Conservation (phyloP, 768 basidiomycete genomes). For the Tulasnella sp. region DNA sequence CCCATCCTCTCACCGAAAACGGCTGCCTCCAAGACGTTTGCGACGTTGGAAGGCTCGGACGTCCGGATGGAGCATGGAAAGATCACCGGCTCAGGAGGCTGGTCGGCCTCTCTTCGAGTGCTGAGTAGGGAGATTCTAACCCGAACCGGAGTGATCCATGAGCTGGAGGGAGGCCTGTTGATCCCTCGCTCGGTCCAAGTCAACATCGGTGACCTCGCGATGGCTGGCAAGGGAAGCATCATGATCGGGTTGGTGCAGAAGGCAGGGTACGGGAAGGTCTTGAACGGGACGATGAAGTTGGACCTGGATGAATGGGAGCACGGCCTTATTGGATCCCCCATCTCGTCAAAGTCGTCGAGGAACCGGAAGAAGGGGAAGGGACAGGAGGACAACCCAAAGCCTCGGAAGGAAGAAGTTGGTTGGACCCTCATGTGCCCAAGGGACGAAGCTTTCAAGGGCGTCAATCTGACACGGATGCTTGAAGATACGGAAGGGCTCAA, state of each 20-base stretch:
- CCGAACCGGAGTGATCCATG: slow-evolving; percentile 85
- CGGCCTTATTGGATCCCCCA: not conserved
- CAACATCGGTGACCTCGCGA: slow-evolving; percentile 83
- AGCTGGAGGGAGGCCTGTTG: slow-evolving; percentile 68
- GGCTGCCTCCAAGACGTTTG: slow-evolving; percentile 67
- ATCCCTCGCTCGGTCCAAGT: slow-evolving; percentile 85
- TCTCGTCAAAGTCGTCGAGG: slow-evolving; percentile 23
- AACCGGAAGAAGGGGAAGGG: slow-evolving; percentile 35
- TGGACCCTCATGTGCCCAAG: slow-evolving; percentile 92
- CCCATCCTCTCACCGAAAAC: slow-evolving; percentile 25
- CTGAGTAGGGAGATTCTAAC: slow-evolving; percentile 61
- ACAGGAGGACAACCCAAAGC: not conserved
- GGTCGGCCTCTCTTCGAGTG: slow-evolving; percentile 31
- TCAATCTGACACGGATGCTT: slow-evolving; percentile 75
- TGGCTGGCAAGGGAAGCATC: slow-evolving; percentile 81
- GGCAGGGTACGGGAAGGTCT: slow-evolving; percentile 85
- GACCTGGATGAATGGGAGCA: slow-evolving; percentile 26
- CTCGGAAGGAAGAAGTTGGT: slow-evolving; percentile 38
- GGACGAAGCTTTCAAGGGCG: slow-evolving; percentile 84
- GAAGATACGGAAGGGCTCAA: slow-evolving; percentile 53
- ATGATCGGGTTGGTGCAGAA: slow-evolving; percentile 81
- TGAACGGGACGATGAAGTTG: slow-evolving; percentile 61
- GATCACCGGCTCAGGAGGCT: slow-evolving; percentile 42
- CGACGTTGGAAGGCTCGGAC: slow-evolving; percentile 82
- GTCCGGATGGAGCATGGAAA: slow-evolving; percentile 67